Base-by-base conservation (phyloP, 805 yeast genomes). In the Ogataea chonburiensis region DNA sequence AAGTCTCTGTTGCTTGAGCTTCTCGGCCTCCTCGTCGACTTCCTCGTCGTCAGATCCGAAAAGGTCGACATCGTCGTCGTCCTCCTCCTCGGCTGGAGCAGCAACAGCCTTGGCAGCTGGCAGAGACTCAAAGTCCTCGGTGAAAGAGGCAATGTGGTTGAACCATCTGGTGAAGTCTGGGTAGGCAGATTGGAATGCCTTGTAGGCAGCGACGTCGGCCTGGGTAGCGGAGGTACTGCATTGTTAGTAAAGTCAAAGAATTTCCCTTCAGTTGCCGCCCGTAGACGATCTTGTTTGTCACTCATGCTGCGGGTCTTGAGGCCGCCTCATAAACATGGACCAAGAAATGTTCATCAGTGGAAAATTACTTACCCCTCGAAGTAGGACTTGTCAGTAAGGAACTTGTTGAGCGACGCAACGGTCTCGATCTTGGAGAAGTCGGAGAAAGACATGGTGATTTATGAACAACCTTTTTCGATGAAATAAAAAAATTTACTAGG, bases 241-340 rank as follows among this genome's bases (percentile, higher is more conserved):
- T 55, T 24, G 34, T 34, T 42, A 38, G 42, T 34, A 33, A n/a
- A 19, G 8, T 17, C 22, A 22, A n/a, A 14, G 27, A 23, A 29
- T 37, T 32, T 38, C 34, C 38, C 38, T 55, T 70, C 69, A 69
- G 61, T 57, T 58, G 55, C 49, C 64, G 65, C 67, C 54, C 70
- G 50, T 30, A 37, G 45, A 49, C 47, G 47, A 49, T 52, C 60
- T 59, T 46, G 43, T 50, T 67, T 81, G 79, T 79, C 86, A 84
- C 89, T 86, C 95, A 86, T 81, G 57, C 79, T 80, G 85, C 81
- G 89, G 95, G 94, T 82, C 91, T 84, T 84, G 77, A 81, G 68
- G 71, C 86, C 94, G 81, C 88, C 85, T 86, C 95, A 78, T 82
- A 82, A 86, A 86, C 94, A 85, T 89, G 94, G 94, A 85, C 94